phyloP scores from a whole-genome alignment of 345 rosid species.

The Cardiospermum halicacabum region DNA sequence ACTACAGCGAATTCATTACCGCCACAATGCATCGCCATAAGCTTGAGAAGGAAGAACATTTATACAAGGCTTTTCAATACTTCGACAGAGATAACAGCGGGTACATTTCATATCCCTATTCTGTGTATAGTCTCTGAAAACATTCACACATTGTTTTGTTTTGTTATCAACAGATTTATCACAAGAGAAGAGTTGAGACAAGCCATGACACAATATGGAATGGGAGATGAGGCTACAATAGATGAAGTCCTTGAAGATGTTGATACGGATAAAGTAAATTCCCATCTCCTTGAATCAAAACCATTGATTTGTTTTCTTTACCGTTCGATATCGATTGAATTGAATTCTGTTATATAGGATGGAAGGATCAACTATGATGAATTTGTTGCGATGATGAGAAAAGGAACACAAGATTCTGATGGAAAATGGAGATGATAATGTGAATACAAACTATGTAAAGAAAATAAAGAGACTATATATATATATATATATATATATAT shows the following conservation, averaged over 20 bases:
- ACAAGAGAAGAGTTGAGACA: slow-evolving; percentile 83
- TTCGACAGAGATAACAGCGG: slow-evolving; percentile 84
- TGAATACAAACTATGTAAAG: neutral
- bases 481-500: too few species aligned
- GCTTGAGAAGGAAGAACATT: slow-evolving; percentile 77
- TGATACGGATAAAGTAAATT: slow-evolving; percentile 63
- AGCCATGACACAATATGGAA: slow-evolving; percentile 61
- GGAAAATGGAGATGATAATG: neutral
- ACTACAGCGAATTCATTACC: slow-evolving; percentile 82
- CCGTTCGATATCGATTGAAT: neutral
- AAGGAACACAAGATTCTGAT: slow-evolving; percentile 42
- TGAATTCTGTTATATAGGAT: slow-evolving; percentile 32
- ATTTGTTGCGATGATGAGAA: slow-evolving; percentile 69
- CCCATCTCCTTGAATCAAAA: neutral
- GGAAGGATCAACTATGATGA: slow-evolving; percentile 74
- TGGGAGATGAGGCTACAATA: slow-evolving; percentile 76
- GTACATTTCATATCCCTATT: slow-evolving; percentile 31
- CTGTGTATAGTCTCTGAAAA: neutral
- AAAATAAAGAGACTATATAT: neutral
- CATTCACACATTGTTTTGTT: neutral
- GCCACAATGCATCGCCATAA: slow-evolving; percentile 83
- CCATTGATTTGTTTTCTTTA: neutral
- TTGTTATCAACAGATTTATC: slow-evolving; percentile 40
- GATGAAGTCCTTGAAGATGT: slow-evolving; percentile 79
- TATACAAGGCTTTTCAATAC: slow-evolving; percentile 59